Percentiles rank a stretch among this genome's conserved stretches.
Evolutionary conservation across 495 filamentous ascomycete species (phyloP).

Genomic region (Lasiosphaeriaceae sp.): DNA sequence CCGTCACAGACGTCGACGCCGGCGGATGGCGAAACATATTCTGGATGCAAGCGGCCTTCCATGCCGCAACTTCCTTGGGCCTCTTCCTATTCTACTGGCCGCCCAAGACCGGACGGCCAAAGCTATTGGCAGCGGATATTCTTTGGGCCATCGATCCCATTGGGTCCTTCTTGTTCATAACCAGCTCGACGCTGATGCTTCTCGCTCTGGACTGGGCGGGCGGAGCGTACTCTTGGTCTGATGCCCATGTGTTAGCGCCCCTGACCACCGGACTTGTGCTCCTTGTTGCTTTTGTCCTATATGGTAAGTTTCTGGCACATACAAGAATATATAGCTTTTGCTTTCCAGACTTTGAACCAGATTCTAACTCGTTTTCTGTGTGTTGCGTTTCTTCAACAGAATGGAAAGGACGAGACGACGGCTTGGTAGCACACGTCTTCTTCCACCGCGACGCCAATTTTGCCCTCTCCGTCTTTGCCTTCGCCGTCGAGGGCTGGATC

Average conservation of each 20-base stretch:
- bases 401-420: constrained; percentile 50
- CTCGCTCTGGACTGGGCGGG: constrained; percentile 52
- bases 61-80: constrained; percentile 41
- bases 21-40: constrained; percentile 54
- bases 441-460: constrained; percentile 52
- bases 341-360: neutral
- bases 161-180: constrained; percentile 46
- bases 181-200: constrained; percentile 45
- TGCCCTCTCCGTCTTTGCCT: constrained; percentile 48
- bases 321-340: too few species aligned
- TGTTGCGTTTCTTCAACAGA: constrained; percentile 27
- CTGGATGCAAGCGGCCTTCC: constrained; percentile 57
- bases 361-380: too few species aligned
- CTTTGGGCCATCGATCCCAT: constrained; percentile 53
- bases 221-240: constrained; percentile 45
- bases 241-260: constrained; percentile 47
- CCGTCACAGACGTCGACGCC: constrained; percentile 42
- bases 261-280: constrained; percentile 43
- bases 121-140: constrained; percentile 37
- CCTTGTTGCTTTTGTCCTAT: constrained; percentile 42
- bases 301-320: constrained; percentile 30
- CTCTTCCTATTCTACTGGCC: constrained; percentile 51
- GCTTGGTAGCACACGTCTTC: constrained; percentile 52
- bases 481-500: constrained; percentile 56
- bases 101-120: constrained; percentile 36